Conservation (phyloP, 495 filamentous ascomycete species). For the Apodospora peruviana region DNA sequence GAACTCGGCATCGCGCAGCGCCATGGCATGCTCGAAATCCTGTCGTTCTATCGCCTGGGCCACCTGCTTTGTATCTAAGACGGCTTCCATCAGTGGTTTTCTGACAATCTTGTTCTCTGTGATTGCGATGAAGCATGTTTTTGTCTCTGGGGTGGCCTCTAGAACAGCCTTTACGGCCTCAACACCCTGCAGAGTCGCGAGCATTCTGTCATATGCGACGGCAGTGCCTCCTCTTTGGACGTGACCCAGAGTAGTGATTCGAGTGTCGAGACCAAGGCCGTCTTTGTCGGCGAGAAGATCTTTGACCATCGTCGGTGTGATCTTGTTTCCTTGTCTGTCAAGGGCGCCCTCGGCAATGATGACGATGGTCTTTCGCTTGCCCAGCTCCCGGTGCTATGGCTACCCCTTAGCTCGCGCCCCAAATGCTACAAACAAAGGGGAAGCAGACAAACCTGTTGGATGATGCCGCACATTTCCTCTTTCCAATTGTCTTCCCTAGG, state of each 20-base stretch:
- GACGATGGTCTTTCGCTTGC: constrained; percentile 96
- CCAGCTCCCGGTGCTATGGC: constrained; percentile 74
- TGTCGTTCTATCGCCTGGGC: constrained; percentile 71
- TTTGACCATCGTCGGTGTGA: constrained; percentile 73
- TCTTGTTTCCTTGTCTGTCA: constrained; percentile 79
- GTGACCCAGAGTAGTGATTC: constrained; percentile 93
- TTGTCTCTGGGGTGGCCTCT: constrained; percentile 79
- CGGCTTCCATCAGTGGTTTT: constrained; percentile 82
- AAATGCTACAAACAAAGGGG: background rate
- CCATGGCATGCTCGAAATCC: constrained; percentile 82
- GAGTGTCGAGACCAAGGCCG: constrained; percentile 73
- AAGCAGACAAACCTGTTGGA: constrained; percentile 59
- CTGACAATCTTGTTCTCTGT: constrained; percentile 97
- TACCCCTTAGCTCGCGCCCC: constrained; percentile 1
- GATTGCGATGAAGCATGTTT: constrained; percentile 91
- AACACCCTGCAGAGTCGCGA: constrained; percentile 89
- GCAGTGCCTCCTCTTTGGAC: constrained; percentile 91
- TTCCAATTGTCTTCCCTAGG: constrained; percentile 85
- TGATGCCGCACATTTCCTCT: constrained; percentile 77
- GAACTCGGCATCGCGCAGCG: constrained; percentile 86
- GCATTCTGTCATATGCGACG: constrained; percentile 89
- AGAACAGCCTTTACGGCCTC: constrained; percentile 97
- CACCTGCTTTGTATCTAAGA: constrained; percentile 76
- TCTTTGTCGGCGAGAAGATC: constrained; percentile 73
- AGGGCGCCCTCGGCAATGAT: constrained; percentile 95